Percentiles rank a stretch among this genome's conserved stretches.
These are phyloP conservation scores for Fusarium paranaense DNA, from an alignment of 2,329 filamentous ascomycete species.

Conservation along the genomic window DNA sequence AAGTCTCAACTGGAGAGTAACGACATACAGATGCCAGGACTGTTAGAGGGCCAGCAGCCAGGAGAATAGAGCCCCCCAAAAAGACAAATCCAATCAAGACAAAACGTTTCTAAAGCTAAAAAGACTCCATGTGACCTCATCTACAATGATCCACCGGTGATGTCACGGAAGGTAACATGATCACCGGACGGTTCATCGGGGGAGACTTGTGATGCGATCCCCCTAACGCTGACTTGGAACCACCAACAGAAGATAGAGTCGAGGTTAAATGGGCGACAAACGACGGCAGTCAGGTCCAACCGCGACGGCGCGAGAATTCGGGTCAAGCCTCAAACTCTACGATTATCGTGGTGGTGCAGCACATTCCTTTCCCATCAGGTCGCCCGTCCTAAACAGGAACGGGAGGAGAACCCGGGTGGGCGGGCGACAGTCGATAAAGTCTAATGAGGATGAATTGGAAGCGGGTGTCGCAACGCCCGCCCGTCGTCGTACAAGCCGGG, in stretches of 20 bases:
- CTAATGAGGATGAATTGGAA: neutral
- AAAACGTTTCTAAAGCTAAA: neutral
- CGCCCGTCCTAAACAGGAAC: slow-evolving; percentile 14
- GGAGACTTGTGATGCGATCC: neutral
- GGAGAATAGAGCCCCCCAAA: neutral
- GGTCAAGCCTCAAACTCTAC: slow-evolving; percentile 7
- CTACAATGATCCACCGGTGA: neutral
- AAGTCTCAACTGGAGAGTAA: neutral
- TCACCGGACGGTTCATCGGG: neutral
- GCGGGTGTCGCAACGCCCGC: neutral
- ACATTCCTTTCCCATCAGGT: slow-evolving; percentile 31
- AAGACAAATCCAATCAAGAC: slow-evolving; percentile 4
- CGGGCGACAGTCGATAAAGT: slow-evolving; percentile 7
- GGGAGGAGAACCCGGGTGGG: neutral
- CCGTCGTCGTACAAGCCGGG: slow-evolving; percentile 11
- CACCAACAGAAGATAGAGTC: neutral
- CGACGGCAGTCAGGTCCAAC: neutral
- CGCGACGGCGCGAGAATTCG: slow-evolving; percentile 17
- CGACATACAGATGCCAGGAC: neutral
- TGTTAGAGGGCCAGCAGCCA: neutral
- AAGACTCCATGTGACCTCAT: neutral
- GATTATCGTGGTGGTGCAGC: slow-evolving; percentile 17
- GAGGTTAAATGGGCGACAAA: neutral
- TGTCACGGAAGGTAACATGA: neutral
- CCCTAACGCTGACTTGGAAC: neutral